Evolutionary conservation across 208 protist species (phyloP), one percentile per base, ranked within the genome.

Genomic region (Trypanosomatidae sp.): DNA sequence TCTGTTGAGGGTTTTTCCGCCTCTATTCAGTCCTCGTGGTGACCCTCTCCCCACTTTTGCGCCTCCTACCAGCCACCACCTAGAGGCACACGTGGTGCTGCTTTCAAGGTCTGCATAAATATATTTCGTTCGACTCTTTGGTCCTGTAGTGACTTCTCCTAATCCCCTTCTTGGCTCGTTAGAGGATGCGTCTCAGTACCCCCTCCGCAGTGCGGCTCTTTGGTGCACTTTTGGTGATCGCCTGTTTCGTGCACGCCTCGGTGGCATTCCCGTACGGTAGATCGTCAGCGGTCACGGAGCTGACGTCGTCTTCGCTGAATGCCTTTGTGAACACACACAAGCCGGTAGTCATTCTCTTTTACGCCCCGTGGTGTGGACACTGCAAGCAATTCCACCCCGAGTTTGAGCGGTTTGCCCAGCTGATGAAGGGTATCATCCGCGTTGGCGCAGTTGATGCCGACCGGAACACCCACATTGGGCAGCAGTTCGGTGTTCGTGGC

Each of bases 291-390:
- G 91, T 98, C 6, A 85, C 77, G 30, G 89, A 96, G 80, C 83
- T 98, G 49, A 94, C 83, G 1, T 85, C 89, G 1, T 59, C 76
- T 3, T 91, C 78, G 6, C 77, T 98, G 30, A 49, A 64, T 36
- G 25, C n/a, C 0, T 98, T 97, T 74, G 66, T 97, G 1, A 73
- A 88, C n/a, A 84, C 92, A 3, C 94, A 98, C 84, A 98, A 98
- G 71, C 94, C 94, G 8, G 90, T 94, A 1, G 86, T 94, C 28
- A 69, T 98, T 41, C 85, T 98, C 73, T 98, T 99, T 72, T 99
- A 98, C 73, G 95, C 95, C 28, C 94, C 96, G 69, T 98, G 97
- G 98, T 99, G 98, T 75, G 97, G 97, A 17, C 97, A 99, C 85
- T 99, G 98, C 91, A 96, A 96, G 73, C 77, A 84, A 15, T 88